Base-by-base conservation (phyloP, 192 early-diverging fungal species). In the Ramicandelaber brevisporus region DNA sequence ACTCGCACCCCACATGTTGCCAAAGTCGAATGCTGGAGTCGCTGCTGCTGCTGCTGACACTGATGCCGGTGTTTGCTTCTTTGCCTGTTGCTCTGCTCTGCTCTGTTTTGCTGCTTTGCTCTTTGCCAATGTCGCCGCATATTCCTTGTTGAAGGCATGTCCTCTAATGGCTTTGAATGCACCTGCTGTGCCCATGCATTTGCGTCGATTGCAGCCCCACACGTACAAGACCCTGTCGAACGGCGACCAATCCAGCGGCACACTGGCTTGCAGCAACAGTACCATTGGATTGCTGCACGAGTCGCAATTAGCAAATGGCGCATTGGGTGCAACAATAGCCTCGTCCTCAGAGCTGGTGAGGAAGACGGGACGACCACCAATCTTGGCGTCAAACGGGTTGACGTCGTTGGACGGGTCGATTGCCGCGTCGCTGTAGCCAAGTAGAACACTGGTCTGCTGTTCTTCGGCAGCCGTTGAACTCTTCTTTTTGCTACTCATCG, bases 181-280 rank as follows among this genome's bases (percentile, higher is more conserved):
- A 5, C 65, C 57, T 0, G 48, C 37, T 38, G 61, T 64, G 9
- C 63, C 62, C 45, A 72, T 68, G 44, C 83, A 87, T n/a, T 42
- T 34, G 13, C 68, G 55, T 16, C 55, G 58, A 31, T 75, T 80
- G 49, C 83, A 87, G 11, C 56, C 72, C 65, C 72, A 75, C 2
- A 84, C 48, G 46, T 87, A 87, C 9, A 79, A 46, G 0, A 71
- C 63, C 14, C 83, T 54, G 32, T 80, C 72, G 40, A 61, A 76
- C 14, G 61, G 33, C 8, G 71, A 73, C 17, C 58, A 57, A 5
- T 62, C 57, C 19, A 81, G 48, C 10, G 80, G 78, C 9, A 61
- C 78, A 41, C 75, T 70, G 9, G 64, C 50, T 45, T 87, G 83
- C 5, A 67, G 43, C 3, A 87, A 37, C 13, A 82, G 41, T 21